A percentile compares a stretch with the other conserved stretches of the same genome.
phyloP scores from a whole-genome alignment of 2,329 filamentous ascomycete genomes.

The Botrytis fragariae region DNA sequence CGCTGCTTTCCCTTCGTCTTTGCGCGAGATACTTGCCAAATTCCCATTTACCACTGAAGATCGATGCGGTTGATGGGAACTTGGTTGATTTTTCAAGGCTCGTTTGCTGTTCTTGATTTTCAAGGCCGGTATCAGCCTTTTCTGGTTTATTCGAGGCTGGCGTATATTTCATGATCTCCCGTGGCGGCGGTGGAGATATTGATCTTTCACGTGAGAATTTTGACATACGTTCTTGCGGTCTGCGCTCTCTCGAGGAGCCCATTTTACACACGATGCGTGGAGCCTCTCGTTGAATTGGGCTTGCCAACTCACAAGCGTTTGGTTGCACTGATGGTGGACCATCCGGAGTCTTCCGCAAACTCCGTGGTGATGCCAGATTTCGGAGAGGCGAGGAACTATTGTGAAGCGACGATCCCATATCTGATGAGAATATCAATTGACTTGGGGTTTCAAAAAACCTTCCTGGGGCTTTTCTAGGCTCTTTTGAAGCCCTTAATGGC shows the following conservation, averaged over 20 bases:
- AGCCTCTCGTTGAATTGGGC: neutral
- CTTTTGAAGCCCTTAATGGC: neutral
- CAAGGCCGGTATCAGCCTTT: neutral
- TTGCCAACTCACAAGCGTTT: neutral
- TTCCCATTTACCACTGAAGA: slow-evolving; percentile 1
- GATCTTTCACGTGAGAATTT: neutral
- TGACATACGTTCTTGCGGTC: neutral
- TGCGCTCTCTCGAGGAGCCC: neutral
- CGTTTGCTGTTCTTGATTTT: neutral
- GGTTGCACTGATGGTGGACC: neutral
- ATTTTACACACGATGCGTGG: neutral
- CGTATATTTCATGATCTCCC: no score
- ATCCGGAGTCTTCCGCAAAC: neutral
- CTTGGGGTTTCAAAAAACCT: slow-evolving; percentile 19
- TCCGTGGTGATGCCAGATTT: neutral
- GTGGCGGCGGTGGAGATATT: neutral
- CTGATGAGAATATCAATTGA: neutral
- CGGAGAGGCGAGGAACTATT: neutral
- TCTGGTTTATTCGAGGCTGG: neutral
- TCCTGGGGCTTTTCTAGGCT: neutral
- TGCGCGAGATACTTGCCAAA: slow-evolving; percentile 16
- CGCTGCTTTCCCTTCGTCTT: neutral
- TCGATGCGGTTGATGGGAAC: neutral
- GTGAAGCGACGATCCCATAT: neutral
- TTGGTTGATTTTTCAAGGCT: neutral